These are phyloP conservation scores for Leccinum boreale DNA, from an alignment of 768 basidiomycete species.

Conservation along the genomic window DNA sequence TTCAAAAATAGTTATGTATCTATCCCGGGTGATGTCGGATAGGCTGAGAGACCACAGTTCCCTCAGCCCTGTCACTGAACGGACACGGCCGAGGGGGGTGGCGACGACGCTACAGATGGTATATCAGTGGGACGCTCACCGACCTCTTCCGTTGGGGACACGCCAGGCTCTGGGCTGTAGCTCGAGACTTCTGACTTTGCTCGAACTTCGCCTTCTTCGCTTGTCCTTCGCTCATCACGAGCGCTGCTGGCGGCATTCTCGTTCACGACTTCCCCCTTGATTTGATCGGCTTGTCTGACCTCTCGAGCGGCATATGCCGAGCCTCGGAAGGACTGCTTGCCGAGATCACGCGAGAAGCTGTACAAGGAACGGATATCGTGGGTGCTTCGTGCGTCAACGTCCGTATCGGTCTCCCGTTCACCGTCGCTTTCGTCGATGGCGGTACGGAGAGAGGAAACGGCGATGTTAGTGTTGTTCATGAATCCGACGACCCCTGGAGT, in stretches of 20 bases:
- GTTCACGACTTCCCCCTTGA: constrained; percentile 21
- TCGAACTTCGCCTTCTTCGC: constrained; percentile 10
- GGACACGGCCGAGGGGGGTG: constrained; percentile 31
- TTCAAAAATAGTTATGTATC: constrained; percentile 32
- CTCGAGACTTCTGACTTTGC: constrained; percentile 15
- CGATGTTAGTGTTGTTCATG: constrained; percentile 35
- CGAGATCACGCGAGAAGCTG: constrained; percentile 32
- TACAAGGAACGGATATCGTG: constrained; percentile 32
- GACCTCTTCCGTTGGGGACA: constrained; percentile 23
- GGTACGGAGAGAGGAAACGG: constrained; percentile 34
- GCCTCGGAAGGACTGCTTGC: constrained; percentile 23
- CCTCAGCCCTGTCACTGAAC: constrained; percentile 16
- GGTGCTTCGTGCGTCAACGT: constrained; percentile 24
- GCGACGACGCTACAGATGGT: constrained; percentile 28
- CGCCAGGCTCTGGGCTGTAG: constrained; percentile 16
- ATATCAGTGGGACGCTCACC: constrained; percentile 20
- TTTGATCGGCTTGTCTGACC: constrained; percentile 14
- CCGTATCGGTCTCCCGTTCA: constrained; percentile 33
- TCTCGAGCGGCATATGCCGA: constrained; percentile 27
- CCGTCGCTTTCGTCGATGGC: constrained; percentile 35
- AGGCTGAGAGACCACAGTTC: constrained; percentile 1
- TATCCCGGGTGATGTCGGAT: constrained; percentile 16
- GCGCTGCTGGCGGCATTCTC: constrained; percentile 10
- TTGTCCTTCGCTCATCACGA: constrained; percentile 9
- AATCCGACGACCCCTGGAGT: constrained; percentile 25